These are phyloP conservation scores for Lophiostoma macrostomum DNA, from an alignment of 495 filamentous ascomycete species.

Conservation along the genomic window DNA sequence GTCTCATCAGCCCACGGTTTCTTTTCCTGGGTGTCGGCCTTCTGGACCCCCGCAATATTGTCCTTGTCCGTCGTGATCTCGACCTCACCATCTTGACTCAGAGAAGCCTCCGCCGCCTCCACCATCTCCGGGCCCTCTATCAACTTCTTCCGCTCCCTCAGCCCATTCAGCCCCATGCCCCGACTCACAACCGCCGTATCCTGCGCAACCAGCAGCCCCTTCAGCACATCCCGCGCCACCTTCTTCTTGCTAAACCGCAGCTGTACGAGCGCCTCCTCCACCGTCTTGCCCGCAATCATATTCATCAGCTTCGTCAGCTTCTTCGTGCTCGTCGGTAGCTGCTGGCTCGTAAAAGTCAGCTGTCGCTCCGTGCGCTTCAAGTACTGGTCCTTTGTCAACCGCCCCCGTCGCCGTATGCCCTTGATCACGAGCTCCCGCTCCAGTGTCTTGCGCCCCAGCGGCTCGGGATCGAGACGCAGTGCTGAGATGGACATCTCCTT, in stretches of 20 bases:
- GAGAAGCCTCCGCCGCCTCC: background rate
- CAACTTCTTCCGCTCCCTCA: conserved; percentile 13
- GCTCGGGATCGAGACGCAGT: conserved; percentile 61
- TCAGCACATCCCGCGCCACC: conserved; percentile 72
- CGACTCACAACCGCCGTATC: conserved; percentile 71
- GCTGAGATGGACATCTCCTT: no score
- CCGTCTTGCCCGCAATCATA: conserved; percentile 85
- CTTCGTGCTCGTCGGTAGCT: conserved; percentile 78
- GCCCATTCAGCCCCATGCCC: conserved; percentile 77
- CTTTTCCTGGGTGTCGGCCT: no score
- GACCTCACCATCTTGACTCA: no score
- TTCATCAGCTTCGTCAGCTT: conserved; percentile 79
- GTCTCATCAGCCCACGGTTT: no score
- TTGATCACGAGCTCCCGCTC: conserved; percentile 77
- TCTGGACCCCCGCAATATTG: background rate
- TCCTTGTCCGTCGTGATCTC: background rate
- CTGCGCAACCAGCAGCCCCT: conserved; percentile 72
- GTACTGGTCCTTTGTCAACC: conserved; percentile 58
- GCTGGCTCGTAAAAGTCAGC: conserved; percentile 58
- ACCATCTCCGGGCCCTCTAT: background rate
- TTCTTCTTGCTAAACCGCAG: conserved; percentile 96
- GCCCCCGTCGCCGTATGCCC: conserved; percentile 62
- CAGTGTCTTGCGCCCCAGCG: conserved; percentile 63
- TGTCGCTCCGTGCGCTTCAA: conserved; percentile 74
- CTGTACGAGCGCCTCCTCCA: conserved; percentile 89